Evolutionary conservation across 345 rosid genomes (phyloP).

Genomic region (Psidium friedrichsthalianum): DNA sequence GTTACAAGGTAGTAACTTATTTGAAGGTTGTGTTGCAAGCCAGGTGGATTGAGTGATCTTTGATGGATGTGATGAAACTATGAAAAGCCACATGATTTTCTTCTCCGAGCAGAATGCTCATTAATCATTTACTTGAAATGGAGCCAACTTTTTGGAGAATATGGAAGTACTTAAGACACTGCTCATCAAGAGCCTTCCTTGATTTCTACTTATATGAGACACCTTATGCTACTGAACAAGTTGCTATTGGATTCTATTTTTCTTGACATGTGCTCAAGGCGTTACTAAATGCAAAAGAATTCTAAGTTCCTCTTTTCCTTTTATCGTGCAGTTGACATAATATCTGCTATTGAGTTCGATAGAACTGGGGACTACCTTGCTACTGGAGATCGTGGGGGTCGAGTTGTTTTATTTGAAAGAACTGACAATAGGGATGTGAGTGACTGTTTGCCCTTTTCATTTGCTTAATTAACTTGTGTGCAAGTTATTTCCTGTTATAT

Average conservation of each 20-base stretch:
- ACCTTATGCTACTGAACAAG: background rate
- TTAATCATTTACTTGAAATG: background rate
- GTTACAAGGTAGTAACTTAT: background rate
- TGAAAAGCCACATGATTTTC: background rate
- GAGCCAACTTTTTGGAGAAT: background rate
- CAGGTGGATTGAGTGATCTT: background rate
- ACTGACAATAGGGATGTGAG: constrained; percentile 62
- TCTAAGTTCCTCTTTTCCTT: background rate
- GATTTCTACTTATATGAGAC: background rate
- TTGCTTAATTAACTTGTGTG: background rate
- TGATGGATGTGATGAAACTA: background rate
- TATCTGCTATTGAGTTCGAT: constrained; percentile 87
- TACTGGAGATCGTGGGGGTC: constrained; percentile 95
- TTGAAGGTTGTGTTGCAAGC: background rate
- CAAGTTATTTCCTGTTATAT: background rate
- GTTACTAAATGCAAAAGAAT: background rate
- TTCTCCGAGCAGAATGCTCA: background rate
- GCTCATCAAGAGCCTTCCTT: background rate
- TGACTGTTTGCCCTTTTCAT: background rate
- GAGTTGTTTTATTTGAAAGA: constrained; percentile 93
- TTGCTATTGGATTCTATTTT: background rate
- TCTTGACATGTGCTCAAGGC: background rate
- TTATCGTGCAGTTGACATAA: constrained; percentile 70
- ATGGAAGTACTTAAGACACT: background rate
- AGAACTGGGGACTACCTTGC: constrained; percentile 74